Percentiles rank a stretch among this genome's conserved stretches.
phyloP scores from a whole-genome alignment of 2,329 filamentous ascomycete genomes.

The Phialocephala subalpina region DNA sequence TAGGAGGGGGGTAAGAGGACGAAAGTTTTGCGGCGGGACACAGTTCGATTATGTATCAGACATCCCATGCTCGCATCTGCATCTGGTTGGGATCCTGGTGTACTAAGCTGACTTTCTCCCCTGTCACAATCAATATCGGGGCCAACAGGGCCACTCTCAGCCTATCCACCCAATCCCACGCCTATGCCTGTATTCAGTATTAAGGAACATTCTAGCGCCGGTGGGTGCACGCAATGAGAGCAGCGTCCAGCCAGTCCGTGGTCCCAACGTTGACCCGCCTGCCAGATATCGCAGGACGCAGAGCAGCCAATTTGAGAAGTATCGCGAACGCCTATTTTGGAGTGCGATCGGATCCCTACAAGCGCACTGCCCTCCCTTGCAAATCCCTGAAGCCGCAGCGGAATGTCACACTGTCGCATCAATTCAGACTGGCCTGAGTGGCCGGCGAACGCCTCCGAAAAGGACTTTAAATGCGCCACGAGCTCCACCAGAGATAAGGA shows the following conservation, averaged over 20 bases:
- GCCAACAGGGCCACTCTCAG: background rate
- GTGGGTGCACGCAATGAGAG: background rate
- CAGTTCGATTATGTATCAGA: conserved; percentile 17
- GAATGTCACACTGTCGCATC: conserved; percentile 8
- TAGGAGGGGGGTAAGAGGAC: background rate
- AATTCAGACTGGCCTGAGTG: conserved; percentile 4
- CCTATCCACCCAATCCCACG: background rate
- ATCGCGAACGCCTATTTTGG: background rate
- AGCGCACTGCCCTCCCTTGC: background rate
- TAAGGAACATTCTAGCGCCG: conserved; percentile 11
- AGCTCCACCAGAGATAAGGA: conserved; percentile 20
- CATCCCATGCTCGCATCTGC: conserved; percentile 1
- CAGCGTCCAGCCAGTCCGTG: background rate
- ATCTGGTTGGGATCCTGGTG: background rate
- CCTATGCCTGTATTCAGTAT: background rate
- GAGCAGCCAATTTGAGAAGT: background rate
- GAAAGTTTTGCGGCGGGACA: background rate
- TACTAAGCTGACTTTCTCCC: background rate
- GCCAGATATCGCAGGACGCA: background rate
- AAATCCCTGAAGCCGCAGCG: background rate
- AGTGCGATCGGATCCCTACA: background rate
- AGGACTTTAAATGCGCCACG: conserved; percentile 7
- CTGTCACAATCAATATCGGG: background rate
- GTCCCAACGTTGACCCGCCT: background rate
- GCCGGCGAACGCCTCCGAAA: background rate